Evolutionary conservation across 1,284 basidiomycete genomes (phyloP), one percentile per base, ranked within the genome.

Genomic region (Cryptococcus deneoformans): DNA sequence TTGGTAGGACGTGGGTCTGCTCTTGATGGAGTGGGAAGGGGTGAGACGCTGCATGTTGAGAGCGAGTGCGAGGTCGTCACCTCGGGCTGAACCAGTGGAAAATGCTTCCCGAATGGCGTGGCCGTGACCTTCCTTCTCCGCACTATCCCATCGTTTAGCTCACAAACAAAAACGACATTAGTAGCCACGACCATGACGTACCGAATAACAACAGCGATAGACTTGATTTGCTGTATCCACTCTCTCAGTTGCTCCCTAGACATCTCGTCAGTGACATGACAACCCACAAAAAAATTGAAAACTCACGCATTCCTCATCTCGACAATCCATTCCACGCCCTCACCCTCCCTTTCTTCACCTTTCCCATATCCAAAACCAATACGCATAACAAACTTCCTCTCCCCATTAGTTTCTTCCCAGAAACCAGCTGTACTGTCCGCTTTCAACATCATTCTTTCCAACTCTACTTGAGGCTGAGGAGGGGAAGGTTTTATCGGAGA

Each of bases 201-300:
- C 67, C 65, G 66, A 56, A 72, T 64, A 54, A 69, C 59, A 29
- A 63, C 61, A 11, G 66, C 63, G 14, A 65, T 66, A 46, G 63
- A 65, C 48, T 69, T 66, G 61, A 72, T 65, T 58, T 72, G 71
- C 20, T 62, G 57, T 47, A 71, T 62, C 65, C 67, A 72, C 46
- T 72, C 71, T 34, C 62, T 57, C 39, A 70, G 54, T 37, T 69
- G 63, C 6, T 60, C 61, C 2, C 66, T 67, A 37, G 6, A n/a
- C 16, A 29, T 40, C 50, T n/a, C 49, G 40, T 54, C 54, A 47
- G 46, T 6, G 38, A 46, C 35, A 29, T 16, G 9, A n/a, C 40
- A 3, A 10, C 46, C 12, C 46, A 49, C 10, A 39, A 54, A 29
- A 6, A 47, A 24, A 35, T 48, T n/a, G 14, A 8, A 10, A 12